Base-by-base conservation (phyloP, 441 rosid species). In the Populus hybrid region DNA sequence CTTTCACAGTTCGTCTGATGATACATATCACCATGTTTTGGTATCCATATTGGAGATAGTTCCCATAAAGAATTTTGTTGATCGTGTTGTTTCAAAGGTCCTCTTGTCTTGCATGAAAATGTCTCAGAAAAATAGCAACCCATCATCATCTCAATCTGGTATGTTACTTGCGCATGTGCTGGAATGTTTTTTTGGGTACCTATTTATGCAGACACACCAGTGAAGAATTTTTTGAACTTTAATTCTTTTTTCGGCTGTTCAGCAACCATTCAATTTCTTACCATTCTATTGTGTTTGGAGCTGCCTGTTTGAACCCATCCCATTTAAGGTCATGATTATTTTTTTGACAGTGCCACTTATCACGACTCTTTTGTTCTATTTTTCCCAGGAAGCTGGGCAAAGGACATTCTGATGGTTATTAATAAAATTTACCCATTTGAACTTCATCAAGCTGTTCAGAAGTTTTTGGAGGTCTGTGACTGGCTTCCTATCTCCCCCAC, bases 401-500 rank as follows among this genome's bases (percentile, higher is more conserved):
- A 91, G 86, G 86, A 87, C 75, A 86, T 89, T 76, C 81, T 97
- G 82, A 82, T 85, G 84, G 89, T 79, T 77, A 80, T 90, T 76
- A 82, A 86, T 83, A 92, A 88, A 86, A 91, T 83, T 68, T 93
- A 93, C 87, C 94, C 97, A 45, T 87, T 87, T 68, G 92, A 94
- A 83, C 79, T 94, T 66, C 92, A 77, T 16, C 83, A 68, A 69
- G 90, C 94, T 1, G 88, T 93, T 80, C 79, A 64, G 61, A 90
- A 84, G 71, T 92, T 93, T 82, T 76, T 97, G 81, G 89, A 90
- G 95, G 99, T 97, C 28, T 28, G 87, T 80, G 26, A 68, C 64
- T 71, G 36, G 59, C 11, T 36, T 11, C 53, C 75, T 70, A 0
- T 50, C 61, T 26, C 24, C 72, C 29, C 69, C 56, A 53, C 18